Evolutionary conservation across 2,329 filamentous ascomycete species (phyloP).

Genomic region (Penicillium sp.): DNA sequence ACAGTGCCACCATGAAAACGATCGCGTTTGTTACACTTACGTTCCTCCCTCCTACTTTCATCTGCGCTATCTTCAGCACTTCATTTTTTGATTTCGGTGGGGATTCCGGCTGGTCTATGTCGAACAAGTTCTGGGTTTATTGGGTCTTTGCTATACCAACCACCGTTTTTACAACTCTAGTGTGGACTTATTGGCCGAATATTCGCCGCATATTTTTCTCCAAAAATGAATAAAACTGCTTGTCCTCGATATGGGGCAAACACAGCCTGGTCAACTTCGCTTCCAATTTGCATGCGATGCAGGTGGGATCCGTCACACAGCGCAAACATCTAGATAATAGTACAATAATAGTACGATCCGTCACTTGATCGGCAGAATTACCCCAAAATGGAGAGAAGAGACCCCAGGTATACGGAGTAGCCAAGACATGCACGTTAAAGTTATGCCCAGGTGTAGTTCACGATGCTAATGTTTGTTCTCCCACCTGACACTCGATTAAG

Average conservation of each 20-base stretch:
- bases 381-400: background rate
- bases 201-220: background rate
- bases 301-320: slow-evolving; percentile 15
- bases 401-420: too few relatives aligned
- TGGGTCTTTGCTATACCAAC: slow-evolving; percentile 28
- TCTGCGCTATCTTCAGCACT: slow-evolving; percentile 39
- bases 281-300: slow-evolving; percentile 8
- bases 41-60: slow-evolving; percentile 53
- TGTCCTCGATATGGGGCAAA: background rate
- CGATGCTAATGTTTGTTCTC: background rate
- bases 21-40: slow-evolving; percentile 49
- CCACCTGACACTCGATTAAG: background rate
- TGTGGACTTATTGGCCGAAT: slow-evolving; percentile 19
- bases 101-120: slow-evolving; percentile 18
- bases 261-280: slow-evolving; percentile 11
- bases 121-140: slow-evolving; percentile 29
- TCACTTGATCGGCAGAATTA: slow-evolving; percentile 9
- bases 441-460: background rate
- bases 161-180: slow-evolving; percentile 14
- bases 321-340: slow-evolving; percentile 9
- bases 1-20: slow-evolving; percentile 53
- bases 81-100: slow-evolving; percentile 30
- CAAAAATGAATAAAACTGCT: background rate
- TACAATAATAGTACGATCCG: background rate
- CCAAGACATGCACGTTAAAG: background rate